These are phyloP conservation scores for Elymus sibiricus DNA, from an alignment of 176 grass and related monocot species.

Conservation along the genomic window DNA sequence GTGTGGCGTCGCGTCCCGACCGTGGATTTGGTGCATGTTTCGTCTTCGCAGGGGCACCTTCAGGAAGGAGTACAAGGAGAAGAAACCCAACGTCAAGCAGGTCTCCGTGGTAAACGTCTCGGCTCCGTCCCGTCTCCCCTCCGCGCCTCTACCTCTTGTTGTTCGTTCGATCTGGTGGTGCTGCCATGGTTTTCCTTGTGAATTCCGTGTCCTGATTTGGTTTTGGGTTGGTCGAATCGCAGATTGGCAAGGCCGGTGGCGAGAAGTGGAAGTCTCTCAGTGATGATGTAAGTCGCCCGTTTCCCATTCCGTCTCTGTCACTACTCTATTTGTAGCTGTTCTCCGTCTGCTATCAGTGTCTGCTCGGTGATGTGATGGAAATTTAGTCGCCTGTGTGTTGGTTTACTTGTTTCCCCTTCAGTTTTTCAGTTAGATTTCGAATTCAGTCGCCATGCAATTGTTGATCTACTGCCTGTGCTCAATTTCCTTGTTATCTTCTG, in stretches of 20 bases:
- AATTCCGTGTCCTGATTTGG: background rate
- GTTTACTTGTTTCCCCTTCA: no score
- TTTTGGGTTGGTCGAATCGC: background rate
- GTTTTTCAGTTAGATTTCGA: background rate
- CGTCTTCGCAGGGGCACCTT: slow-evolving; percentile 53
- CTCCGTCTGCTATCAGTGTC: no score
- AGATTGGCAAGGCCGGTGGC: slow-evolving; percentile 95
- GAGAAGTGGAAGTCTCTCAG: slow-evolving; percentile 91
- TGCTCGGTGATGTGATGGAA: background rate
- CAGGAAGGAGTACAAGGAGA: slow-evolving; percentile 85
- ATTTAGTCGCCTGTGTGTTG: background rate
- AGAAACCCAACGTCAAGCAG: slow-evolving; percentile 68
- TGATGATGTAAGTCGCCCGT: slow-evolving; percentile 50
- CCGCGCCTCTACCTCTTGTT: no score
- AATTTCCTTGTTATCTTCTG: no score
- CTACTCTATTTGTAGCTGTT: background rate
- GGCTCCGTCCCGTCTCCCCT: background rate
- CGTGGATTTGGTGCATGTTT: background rate
- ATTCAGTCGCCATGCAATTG: background rate
- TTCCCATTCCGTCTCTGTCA: background rate
- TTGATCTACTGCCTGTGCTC: no score
- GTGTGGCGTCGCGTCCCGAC: background rate
- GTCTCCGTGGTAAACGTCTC: slow-evolving; percentile 61
- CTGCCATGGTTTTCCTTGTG: fast-evolving
- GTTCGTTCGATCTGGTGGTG: background rate